Base-by-base conservation (phyloP, 2,329 filamentous ascomycete genomes). In the Sporothrix luriei region DNA sequence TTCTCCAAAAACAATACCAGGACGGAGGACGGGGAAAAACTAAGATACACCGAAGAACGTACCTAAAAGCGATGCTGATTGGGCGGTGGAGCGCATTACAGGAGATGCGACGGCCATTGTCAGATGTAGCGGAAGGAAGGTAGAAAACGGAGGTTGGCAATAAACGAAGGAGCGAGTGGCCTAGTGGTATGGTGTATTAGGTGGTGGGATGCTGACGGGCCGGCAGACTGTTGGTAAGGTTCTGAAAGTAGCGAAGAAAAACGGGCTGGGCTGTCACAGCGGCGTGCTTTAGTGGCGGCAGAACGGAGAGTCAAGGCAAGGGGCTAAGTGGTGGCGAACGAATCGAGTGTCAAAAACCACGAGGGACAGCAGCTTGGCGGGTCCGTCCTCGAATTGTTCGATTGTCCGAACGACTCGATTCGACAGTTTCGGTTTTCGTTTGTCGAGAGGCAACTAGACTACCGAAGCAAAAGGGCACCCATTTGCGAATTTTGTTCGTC, bases 41-140 rank as follows among this genome's bases (percentile, higher is more conserved):
- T 13, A 62, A 62, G n/a, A 13, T 62, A 46, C 55, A 43, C 55
- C n/a, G 38, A 21, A 64, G 69, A 68, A 72, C 72, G 75, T 78
- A 78, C 77, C 77, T 77, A 75, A 71, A 68, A 74, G 73, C 62
- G 75, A 73, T 33, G 66, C 21, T 65, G 77, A 71, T 73, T 77
- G 76, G 72, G 75, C 72, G 68, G 76, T 73, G 57, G 76, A 74
- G 71, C 76, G 73, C 72, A 75, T 74, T 62, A 76, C 71, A 72
- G 75, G 69, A 66, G 69, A 71, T 61, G 77, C 76, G 70, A 74
- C 74, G 13, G 76, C 76, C 77, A 78, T 78, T 69, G 68, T 73
- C 52, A 69, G 49, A 43, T 43, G 10, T 43, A 43, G 21, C 29
- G 21, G 16, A 51, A 59, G 40, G 55, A 46, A n/a, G 61, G 51